phyloP scores from a whole-genome alignment of 441 rosid genomes.

The Biscutella laevigata region DNA sequence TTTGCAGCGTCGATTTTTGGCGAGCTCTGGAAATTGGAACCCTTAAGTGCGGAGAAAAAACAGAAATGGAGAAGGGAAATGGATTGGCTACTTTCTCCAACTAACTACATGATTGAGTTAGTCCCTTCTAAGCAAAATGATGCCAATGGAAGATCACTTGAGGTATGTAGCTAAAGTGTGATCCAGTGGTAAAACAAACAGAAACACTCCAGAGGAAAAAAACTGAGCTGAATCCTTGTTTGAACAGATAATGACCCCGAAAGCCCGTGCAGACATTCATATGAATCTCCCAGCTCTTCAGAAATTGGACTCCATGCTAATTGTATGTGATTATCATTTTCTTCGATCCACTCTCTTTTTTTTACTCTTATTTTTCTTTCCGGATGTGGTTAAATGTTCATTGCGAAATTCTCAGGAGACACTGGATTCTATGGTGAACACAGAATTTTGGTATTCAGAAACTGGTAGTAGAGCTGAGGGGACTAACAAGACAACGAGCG shows the following conservation, averaged over 20 bases:
- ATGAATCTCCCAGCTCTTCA: constrained; percentile 95
- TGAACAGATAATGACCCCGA: constrained; percentile 90
- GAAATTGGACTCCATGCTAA: constrained; percentile 87
- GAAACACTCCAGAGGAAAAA: background rate
- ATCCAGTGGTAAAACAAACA: background rate
- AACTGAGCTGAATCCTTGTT: constrained; percentile 17
- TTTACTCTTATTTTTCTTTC: background rate
- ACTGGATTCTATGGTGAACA: constrained; percentile 73
- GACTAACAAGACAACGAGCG: constrained; percentile 51
- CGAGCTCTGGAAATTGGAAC: constrained; percentile 93
- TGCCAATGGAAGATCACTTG: constrained; percentile 63
- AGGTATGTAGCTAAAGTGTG: constrained; percentile 37
- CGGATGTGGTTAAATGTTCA: background rate
- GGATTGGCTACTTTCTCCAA: constrained; percentile 93
- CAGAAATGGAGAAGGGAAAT: constrained; percentile 79
- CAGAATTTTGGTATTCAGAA: constrained; percentile 87
- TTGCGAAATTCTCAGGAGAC: constrained; percentile 48
- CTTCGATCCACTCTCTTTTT: background rate
- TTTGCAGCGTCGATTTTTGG: constrained; percentile 77
- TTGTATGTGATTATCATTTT: constrained; percentile 38
- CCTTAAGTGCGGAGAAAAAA: constrained; percentile 68
- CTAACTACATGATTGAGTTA: constrained; percentile 87
- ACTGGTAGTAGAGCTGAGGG: constrained; percentile 78
- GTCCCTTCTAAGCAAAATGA: constrained; percentile 89
- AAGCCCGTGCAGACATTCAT: constrained; percentile 84